Percentiles rank a stretch among this genome's conserved stretches.
phyloP scores from a whole-genome alignment of 2,329 filamentous ascomycete genomes.

The Colletotrichum cuscutae region DNA sequence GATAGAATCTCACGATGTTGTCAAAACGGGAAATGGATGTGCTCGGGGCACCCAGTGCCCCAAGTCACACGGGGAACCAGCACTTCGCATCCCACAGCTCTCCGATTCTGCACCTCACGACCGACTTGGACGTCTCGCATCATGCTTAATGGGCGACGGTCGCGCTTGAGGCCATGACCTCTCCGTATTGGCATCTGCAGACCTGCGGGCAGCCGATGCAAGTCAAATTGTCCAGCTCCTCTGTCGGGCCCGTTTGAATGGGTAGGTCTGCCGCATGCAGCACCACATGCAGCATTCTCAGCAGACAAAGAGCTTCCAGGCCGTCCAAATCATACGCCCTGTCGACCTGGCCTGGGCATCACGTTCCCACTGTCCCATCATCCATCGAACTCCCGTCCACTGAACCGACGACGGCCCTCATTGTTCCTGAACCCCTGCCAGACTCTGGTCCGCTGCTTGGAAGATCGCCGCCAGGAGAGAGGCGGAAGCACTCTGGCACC shows the following conservation, averaged over 20 bases:
- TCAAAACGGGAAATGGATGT: not conserved
- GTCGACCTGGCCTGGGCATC: conserved; percentile 19
- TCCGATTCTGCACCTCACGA: conserved; percentile 17
- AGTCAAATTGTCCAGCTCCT: conserved; percentile 24
- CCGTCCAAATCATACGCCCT: conserved; percentile 18
- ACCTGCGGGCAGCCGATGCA: conserved; percentile 25
- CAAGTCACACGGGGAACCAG: conserved; percentile 4
- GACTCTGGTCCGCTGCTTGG: conserved; percentile 19
- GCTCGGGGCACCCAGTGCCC: not conserved
- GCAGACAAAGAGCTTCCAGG: conserved; percentile 28
- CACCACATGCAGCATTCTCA: conserved; percentile 30
- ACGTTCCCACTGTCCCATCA: conserved; percentile 13
- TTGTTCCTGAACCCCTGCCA: conserved; percentile 4
- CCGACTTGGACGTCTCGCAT: not conserved
- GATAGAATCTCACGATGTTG: conserved; percentile 20
- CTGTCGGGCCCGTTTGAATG: conserved; percentile 10
- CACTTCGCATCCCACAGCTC: not conserved
- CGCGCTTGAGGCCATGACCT: conserved; percentile 3
- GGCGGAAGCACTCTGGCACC: conserved; percentile 22
- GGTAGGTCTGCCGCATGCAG: conserved; percentile 23
- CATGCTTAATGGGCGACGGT: not conserved
- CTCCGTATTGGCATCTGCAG: conserved; percentile 28
- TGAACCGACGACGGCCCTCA: conserved; percentile 4
- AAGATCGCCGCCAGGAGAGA: conserved; percentile 33
- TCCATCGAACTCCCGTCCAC: conserved; percentile 5